Conservation (phyloP, 2,329 filamentous ascomycete species). For the Claviceps purpurea region DNA sequence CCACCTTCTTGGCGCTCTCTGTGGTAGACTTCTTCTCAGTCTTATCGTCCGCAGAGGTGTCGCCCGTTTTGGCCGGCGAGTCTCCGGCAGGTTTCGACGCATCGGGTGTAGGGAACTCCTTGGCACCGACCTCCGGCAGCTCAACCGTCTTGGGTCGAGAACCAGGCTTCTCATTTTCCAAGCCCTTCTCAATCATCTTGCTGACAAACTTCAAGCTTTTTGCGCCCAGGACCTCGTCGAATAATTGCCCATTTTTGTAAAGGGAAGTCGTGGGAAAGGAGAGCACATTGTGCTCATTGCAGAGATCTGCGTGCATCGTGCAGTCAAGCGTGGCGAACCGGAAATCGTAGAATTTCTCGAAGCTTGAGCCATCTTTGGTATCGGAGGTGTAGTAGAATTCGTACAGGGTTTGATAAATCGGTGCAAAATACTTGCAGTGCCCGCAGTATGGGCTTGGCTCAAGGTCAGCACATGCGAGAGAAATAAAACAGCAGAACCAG, state of each 20-base stretch:
- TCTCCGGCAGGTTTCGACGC: conserved; percentile 18
- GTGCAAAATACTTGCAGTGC: conserved; percentile 70
- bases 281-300: conserved; percentile 49
- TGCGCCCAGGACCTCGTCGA: conserved; percentile 50
- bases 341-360: conserved; percentile 77
- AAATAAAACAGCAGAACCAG: neutral
- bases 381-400: conserved; percentile 90
- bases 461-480: conserved; percentile 13
- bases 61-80: conserved; percentile 12
- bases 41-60: conserved; percentile 9
- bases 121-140: conserved; percentile 59
- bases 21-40: conserved; percentile 17
- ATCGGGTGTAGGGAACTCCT: conserved; percentile 22
- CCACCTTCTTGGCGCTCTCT: conserved; percentile 13
- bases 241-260: conserved; percentile 62
- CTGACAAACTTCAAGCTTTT: conserved; percentile 56
- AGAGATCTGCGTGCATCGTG: conserved; percentile 67
- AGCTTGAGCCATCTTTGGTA: conserved; percentile 47
- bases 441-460: conserved; percentile 41
- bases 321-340: conserved; percentile 82
- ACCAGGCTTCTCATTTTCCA: conserved; percentile 70
- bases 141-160: conserved; percentile 55
- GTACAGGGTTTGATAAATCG: conserved; percentile 82
- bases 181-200: conserved; percentile 56
- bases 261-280: conserved; percentile 68